Base-by-base conservation (phyloP, 495 filamentous ascomycete genomes). In the Penicillium subrubescens region DNA sequence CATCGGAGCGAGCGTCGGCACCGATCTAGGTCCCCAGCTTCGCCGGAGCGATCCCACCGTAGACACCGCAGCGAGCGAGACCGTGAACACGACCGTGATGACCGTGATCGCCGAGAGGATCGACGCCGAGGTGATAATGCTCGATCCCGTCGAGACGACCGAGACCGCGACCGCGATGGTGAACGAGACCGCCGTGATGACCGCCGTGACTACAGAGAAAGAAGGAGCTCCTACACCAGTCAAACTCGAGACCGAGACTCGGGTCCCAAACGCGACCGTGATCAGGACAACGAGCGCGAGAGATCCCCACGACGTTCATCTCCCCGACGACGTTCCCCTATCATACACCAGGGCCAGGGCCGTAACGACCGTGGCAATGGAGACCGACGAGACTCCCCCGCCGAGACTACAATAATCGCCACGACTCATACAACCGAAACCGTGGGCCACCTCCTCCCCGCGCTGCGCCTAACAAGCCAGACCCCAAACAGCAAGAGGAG, bases 21-120 rank as follows among this genome's bases (percentile, higher is more conserved):
- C 56, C 70, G 77, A 19, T 79, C 75, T n/a, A 68, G 76, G 50
- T 81, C 80, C 1, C 79, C 75, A 29, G 51, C 51, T 43, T 71
- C 67, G 27, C 67, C 67, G 0, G 66, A 70, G 48, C 67, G 71
- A 55, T 75, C 73, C 11, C 69, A 71, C 35, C 65, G 68, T 35
- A 70, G 67, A 60, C 67, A 68, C 41, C 70, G 75, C 29, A 73
- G 74, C 51, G 75, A 78, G 27, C 68, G 73, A n/a, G 69, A 76
- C 37, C 53, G 37, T 43, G 59, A 52, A 17, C 43, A 67, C 62
- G 69, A 67, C 52, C 64, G 67, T 29, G 62, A 61, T 10, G 69
- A 67, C 52, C 64, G 67, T 29, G 62, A 61, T 10, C 70, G 60
- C 12, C 54, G 62, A 6, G 61, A 61, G 6, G 66, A 72, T 52